A percentile compares a stretch with the other conserved stretches of the same genome.
Evolutionary conservation across 345 rosid genomes (phyloP).

Genomic region (Salix arbutifolia): DNA sequence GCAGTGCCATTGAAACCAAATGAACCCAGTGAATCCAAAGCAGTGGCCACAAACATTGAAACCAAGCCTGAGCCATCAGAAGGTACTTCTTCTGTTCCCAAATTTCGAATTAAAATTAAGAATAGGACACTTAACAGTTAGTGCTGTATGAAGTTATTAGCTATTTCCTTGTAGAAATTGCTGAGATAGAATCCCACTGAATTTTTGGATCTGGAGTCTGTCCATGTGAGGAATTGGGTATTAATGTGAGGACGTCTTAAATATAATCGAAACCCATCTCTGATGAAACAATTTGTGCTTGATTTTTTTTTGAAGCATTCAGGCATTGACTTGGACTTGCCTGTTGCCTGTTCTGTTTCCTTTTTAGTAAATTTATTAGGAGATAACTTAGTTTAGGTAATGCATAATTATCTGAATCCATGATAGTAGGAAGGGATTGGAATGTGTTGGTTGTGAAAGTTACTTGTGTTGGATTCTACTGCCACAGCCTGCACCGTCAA

Average conservation of each 20-base stretch:
- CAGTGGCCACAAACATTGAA: slow-evolving; percentile 32
- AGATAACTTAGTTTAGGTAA: too few species aligned
- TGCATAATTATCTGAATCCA: too few species aligned
- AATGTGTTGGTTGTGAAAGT: too few species aligned
- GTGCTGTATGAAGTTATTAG: not conserved
- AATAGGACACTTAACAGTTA: slow-evolving; percentile 47
- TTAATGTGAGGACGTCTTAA: not conserved
- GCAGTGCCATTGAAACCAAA: slow-evolving; percentile 29
- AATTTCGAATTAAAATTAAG: slow-evolving; percentile 68
- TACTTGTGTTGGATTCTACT: too few species aligned
- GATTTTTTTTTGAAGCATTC: not conserved
- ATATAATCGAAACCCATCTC: not conserved
- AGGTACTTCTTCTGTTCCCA: slow-evolving; percentile 41
- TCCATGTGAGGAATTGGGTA: not conserved
- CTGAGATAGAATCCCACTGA: not conserved
- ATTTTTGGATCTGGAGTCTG: not conserved
- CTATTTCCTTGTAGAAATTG: not conserved
- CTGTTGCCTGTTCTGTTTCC: too few species aligned
- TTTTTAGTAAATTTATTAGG: too few species aligned
- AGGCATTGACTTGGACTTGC: too few species aligned
- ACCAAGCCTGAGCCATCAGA: slow-evolving; percentile 45
- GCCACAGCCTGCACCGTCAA: too few species aligned
- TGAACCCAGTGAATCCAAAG: slow-evolving; percentile 40
- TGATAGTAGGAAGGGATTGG: too few species aligned
- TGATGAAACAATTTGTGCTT: not conserved